Base-by-base conservation (phyloP, 75 land plant species). In the Pinus taeda region DNA sequence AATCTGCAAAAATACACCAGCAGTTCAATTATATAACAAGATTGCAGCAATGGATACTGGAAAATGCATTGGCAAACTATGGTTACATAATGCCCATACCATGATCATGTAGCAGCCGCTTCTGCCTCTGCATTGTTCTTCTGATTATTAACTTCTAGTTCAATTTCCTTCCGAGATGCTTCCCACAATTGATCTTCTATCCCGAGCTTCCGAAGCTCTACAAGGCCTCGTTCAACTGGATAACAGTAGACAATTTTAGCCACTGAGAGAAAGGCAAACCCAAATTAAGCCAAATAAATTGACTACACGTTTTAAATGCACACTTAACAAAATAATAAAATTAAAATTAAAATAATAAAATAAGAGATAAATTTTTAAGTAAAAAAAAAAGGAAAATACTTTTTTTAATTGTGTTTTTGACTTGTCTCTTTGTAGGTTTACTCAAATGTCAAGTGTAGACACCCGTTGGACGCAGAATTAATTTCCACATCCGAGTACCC, bases 111-210 rank as follows among this genome's bases (percentile, higher is more conserved):
- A 17, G 60, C 75, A 12, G 63, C 75, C 13, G 20, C 75, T 56
- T 78, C 79, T 3, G n/a, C 49, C 8, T 78, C 79, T 70, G 39
- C 26, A 29, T 29, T 49, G 63, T 37, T 21, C 63, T 76, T 58
- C 24, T 22, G 62, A 39, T 75, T 62, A 13, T 76, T 74, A 62
- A 42, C 79, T 61, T 76, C 79, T 78, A 57, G 73, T 66, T 88
- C 90, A 59, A 82, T 89, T 81, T 90, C 93, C 64, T 79, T 92
- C 36, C 97, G 86, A 5, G 94, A 95, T 62, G 93, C 88, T 76
- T 93, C 96, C 98, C 98, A 95, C 63, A 95, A 81, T 59, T 87
- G 92, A 57, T 86, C 89, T 77, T 95, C 98, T 11, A 95, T 90
- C 11, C 94, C 97, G 57, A 95, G 82, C 76, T 88, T 93, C 80